Evolutionary conservation across 768 basidiomycete genomes (phyloP).

Genomic region (Pleurotus citrinopileatus): DNA sequence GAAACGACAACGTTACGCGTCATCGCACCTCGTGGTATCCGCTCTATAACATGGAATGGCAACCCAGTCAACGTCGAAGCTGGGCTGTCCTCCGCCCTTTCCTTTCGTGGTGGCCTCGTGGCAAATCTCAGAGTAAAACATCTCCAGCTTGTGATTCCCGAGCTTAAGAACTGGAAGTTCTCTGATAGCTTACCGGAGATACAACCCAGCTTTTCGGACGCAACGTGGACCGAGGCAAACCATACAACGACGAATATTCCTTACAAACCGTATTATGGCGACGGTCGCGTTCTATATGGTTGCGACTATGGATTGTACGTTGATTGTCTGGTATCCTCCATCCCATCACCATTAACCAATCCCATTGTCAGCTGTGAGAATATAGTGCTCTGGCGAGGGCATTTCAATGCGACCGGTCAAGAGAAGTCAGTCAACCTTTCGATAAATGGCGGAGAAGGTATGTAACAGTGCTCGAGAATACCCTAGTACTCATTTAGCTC

Average conservation of each 20-base stretch:
- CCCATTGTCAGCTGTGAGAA: conserved; percentile 67
- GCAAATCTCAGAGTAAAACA: conserved; percentile 26
- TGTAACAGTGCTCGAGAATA: too few species aligned
- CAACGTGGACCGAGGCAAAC: conserved; percentile 61
- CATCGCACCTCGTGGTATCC: conserved; percentile 54
- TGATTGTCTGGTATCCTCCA: background rate
- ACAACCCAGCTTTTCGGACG: conserved; percentile 53
- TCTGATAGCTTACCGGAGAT: conserved; percentile 76
- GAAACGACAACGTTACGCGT: conserved; percentile 55
- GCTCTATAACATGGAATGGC: conserved; percentile 73
- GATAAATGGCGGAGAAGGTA: conserved; percentile 80
- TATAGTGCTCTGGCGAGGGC: conserved; percentile 77
- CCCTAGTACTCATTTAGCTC: background rate
- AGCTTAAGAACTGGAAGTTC: conserved; percentile 67
- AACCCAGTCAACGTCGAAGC: conserved; percentile 36
- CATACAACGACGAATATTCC: conserved; percentile 76
- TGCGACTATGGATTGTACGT: conserved; percentile 86
- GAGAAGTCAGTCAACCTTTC: conserved; percentile 70
- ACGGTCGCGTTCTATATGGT: conserved; percentile 74
- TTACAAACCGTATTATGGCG: conserved; percentile 65
- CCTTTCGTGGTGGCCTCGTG: conserved; percentile 43
- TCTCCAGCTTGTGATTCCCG: conserved; percentile 39
- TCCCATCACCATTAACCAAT: background rate
- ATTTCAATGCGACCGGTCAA: conserved; percentile 61
- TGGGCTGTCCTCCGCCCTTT: conserved; percentile 24